phyloP scores from a whole-genome alignment of 176 grass and related monocot genomes.

The Pontederia paniculata region DNA sequence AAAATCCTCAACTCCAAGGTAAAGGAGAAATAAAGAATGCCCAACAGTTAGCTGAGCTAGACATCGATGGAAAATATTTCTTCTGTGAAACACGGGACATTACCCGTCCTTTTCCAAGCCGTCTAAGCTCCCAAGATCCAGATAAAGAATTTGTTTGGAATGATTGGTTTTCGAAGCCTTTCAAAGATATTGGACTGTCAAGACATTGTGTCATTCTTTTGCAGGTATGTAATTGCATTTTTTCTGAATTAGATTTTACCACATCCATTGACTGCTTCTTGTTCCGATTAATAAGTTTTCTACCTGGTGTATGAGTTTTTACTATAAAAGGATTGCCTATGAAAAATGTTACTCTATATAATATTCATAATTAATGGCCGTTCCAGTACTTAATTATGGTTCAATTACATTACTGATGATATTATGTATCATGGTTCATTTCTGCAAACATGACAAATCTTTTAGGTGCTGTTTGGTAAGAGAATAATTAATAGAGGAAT shows the following conservation, averaged over 20 bases:
- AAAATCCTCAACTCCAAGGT: conserved; percentile 72
- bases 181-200: conserved; percentile 73
- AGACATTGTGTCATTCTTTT: conserved; percentile 80
- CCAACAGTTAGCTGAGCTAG: conserved; percentile 63
- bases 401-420: too few species aligned
- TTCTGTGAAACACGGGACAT: conserved; percentile 96
- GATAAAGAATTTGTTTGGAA: conserved; percentile 96
- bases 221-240: conserved; percentile 20
- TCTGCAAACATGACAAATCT: too few species aligned
- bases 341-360: too few species aligned
- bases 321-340: too few species aligned
- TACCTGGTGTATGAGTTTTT: too few species aligned
- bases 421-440: too few species aligned
- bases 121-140: conserved; percentile 41
- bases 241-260: background rate
- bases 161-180: conserved; percentile 84
- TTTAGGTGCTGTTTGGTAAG: too few species aligned
- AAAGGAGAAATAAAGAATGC: conserved; percentile 72
- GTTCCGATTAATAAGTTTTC: background rate
- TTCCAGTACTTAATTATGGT: too few species aligned
- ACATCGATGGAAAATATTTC: conserved; percentile 95
- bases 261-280: background rate
- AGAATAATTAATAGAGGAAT: too few species aligned
- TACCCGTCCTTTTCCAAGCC: conserved; percentile 75
- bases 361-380: too few species aligned